Evolutionary conservation across 2,329 filamentous ascomycete genomes (phyloP), one percentile per base, ranked within the genome.

Genomic region (Escovopsis sp.): DNA sequence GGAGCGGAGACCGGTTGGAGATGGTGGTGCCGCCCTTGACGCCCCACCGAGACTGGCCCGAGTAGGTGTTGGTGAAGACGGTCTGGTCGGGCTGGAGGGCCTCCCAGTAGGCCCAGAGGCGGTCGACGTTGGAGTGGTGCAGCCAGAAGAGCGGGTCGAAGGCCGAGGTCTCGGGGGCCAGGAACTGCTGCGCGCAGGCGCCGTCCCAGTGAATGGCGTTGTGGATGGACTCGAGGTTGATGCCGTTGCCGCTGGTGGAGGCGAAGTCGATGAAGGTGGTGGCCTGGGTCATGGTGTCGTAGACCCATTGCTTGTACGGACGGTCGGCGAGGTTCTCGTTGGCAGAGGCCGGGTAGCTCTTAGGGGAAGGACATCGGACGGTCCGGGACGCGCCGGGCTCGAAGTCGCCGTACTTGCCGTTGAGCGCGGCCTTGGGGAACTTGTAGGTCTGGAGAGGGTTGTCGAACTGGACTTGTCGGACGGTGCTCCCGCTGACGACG

Each of bases 91-190:
- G 63, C 43, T 54, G 50, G 39, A 72, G 62, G 25, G 60, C 61
- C 50, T 70, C 61, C 64, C 64, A 73, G 49, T 70, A 65, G n/a
- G 74, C 68, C 58, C 77, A 79, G 32, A 82, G 63, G 34, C 78
- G 71, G 51, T 82, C 76, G 41, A 82, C 67, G 50, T 82, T 76
- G 51, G 66, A 57, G 58, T 70, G 69, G 45, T 70, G 67, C 24
- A 70, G 52, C 65, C 63, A 64, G 60, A 70, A 70, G 24, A 70
- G 47, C 10, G 65, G 61, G 35, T 70, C 66, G 45, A 66, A 70
- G n/a, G 55, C 65, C 2, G 64, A 57, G 43, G 62, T 62, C n/a
- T 56, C 54, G 8, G 63, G 49, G 24, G 54, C 46, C 4, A 65
- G 45, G 50, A 69, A 68, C 45, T 67, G 56, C 4, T 57, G 57